Base-by-base conservation (phyloP, 306 rosid genomes). In the Vigna reflexopilosa region DNA sequence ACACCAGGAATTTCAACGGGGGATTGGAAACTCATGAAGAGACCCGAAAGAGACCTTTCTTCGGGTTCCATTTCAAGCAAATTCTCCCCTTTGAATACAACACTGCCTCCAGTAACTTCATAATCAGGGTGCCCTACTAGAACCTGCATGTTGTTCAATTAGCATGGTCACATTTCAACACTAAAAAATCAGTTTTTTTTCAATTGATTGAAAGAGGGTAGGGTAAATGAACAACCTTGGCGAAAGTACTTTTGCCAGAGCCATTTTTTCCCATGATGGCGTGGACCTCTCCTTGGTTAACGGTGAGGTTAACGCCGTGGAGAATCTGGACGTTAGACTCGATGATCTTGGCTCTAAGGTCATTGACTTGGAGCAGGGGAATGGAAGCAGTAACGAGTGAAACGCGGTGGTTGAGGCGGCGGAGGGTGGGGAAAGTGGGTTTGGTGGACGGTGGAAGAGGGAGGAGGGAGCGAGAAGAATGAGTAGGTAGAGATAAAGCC, bases 251-350 rank as follows among this genome's bases (percentile, higher is more conserved):
- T 80, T 95, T 95, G 44, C 98, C 98, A 3, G 98, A 95, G 83
- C 98, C 98, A 44, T 95, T 95, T 76, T 89, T 90, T 8, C 98
- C 98, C 98, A 95, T 95, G 83, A 95, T 85, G 9, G 98, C 98
- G 75, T 95, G 98, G 75, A 92, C 91, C 89, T 95, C 98, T 24
- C 98, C 98, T 74, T 89, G 87, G 81, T 89, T 85, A 24, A 95
- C 75, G 5, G 85, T 51, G 82, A 95, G 97, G 62, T 92, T 88
- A 40, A 95, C 97, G 44, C 98, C 98, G 61, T 77, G 86, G 75
- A 95, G 97, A 85, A 92, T 92, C 51, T 87, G 86, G 34, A 79
- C 80, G 54, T 82, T 83, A 38, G 93, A 82, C 64, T 92, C 98
- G 0, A 85, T 72, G 63, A 92, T 88, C 26, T 90, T 90, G 11